Percentiles rank a stretch among this genome's conserved stretches.
phyloP scores from a whole-genome alignment of 495 filamentous ascomycete species.

The Daldinia concentrica region DNA sequence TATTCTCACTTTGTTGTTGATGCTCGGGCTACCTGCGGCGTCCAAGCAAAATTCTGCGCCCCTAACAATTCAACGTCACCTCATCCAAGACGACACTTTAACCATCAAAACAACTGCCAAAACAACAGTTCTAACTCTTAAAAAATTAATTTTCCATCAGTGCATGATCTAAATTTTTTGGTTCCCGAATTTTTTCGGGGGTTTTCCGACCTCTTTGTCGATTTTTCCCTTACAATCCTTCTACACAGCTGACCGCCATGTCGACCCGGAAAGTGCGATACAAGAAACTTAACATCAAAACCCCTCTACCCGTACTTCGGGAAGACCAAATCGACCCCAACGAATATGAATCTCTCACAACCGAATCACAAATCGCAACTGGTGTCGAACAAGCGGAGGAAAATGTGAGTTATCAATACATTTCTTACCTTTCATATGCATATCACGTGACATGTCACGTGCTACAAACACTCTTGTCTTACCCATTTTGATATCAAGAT shows the following conservation, averaged over 20 bases:
- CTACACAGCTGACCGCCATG: constrained; percentile 64
- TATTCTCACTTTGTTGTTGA: constrained; percentile 39
- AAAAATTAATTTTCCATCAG: constrained; percentile 65
- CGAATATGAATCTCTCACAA: constrained; percentile 65
- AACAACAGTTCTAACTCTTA: constrained; percentile 59
- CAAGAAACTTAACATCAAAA: constrained; percentile 91
- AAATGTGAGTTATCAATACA: constrained; percentile 75
- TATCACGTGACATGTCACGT: constrained; percentile 9
- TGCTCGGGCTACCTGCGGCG: constrained; percentile 38
- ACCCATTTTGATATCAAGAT: constrained; percentile 24
- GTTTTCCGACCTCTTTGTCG: constrained; percentile 58
- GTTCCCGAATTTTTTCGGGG: constrained; percentile 55
- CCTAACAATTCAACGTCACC: constrained; percentile 70
- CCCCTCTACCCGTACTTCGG: constrained; percentile 81
- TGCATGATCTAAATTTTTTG: constrained; percentile 63
- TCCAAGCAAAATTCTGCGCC: constrained; percentile 58
- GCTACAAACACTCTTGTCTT: not conserved
- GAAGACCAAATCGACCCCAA: constrained; percentile 89
- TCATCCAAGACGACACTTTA: constrained; percentile 65
- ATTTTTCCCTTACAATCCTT: constrained; percentile 50
- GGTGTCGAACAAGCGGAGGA: constrained; percentile 97
- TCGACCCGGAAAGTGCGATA: constrained; percentile 78
- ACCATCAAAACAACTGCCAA: constrained; percentile 67
- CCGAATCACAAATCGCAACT: constrained; percentile 80
- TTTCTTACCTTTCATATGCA: constrained; percentile 50